Percentiles rank a stretch among this genome's conserved stretches.
Evolutionary conservation across 2,329 filamentous ascomycete genomes (phyloP).

Genomic region (Cyclaneusma minus): DNA sequence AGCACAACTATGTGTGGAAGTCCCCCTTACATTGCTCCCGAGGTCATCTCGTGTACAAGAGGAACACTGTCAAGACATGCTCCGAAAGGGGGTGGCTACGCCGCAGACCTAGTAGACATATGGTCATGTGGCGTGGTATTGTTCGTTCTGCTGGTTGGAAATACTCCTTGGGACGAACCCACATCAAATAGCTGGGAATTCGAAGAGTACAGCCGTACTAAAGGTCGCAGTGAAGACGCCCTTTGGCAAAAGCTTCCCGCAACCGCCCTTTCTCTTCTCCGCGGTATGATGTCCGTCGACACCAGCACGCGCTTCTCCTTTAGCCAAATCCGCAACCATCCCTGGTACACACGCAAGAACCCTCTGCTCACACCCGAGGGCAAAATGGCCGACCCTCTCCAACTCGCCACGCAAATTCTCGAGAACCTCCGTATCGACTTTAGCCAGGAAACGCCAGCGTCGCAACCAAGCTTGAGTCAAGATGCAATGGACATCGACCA

Average conservation of each 20-base stretch:
- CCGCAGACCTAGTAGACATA: constrained; percentile 72
- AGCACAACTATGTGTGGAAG: constrained; percentile 88
- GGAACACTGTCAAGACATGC: constrained; percentile 28
- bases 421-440: constrained; percentile 85
- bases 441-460: constrained; percentile 39
- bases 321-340: constrained; percentile 73
- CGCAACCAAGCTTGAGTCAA: constrained; percentile 15
- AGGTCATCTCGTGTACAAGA: constrained; percentile 49
- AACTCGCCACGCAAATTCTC: constrained; percentile 88
- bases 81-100: constrained; percentile 43
- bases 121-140: constrained; percentile 98
- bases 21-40: constrained; percentile 92
- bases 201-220: constrained; percentile 66
- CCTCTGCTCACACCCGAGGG: constrained; percentile 60
- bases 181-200: constrained; percentile 80
- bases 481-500: constrained; percentile 60
- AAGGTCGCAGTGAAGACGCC: constrained; percentile 69
- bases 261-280: constrained; percentile 63
- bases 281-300: constrained; percentile 86
- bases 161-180: constrained; percentile 95
- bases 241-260: constrained; percentile 69
- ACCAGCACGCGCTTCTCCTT: constrained; percentile 65
- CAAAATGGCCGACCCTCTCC: constrained; percentile 60
- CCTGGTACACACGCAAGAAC: constrained; percentile 85
- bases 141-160: constrained; percentile 87